Percentiles rank a stretch among this genome's conserved stretches.
phyloP scores from a whole-genome alignment of 495 filamentous ascomycete genomes.

The Ramalina peruviana region DNA sequence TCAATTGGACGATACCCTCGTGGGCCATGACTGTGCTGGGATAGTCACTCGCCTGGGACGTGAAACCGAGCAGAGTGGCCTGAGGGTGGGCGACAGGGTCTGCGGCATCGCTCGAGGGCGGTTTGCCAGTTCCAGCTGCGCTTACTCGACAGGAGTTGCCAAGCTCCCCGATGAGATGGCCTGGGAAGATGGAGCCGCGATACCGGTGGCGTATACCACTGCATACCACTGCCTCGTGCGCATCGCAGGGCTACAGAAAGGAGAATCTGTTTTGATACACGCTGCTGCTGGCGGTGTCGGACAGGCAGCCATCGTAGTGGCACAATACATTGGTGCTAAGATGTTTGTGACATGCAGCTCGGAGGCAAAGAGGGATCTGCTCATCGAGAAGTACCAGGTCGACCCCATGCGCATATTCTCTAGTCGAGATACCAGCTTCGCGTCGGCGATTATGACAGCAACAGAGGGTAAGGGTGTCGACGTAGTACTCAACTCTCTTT shows the following conservation, averaged over 20 bases:
- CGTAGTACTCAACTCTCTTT: slow-evolving; percentile 10
- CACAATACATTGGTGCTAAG: slow-evolving; percentile 36
- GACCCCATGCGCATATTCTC: slow-evolving; percentile 9
- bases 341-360: slow-evolving; percentile 25
- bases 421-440: neutral
- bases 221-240: slow-evolving; percentile 34
- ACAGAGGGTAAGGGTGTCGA: slow-evolving; percentile 10
- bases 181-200: slow-evolving; percentile 33
- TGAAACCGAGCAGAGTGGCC: slow-evolving; percentile 19
- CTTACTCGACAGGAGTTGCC: neutral
- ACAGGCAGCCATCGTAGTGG: slow-evolving; percentile 40
- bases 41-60: slow-evolving; percentile 35
- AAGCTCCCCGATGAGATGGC: slow-evolving; percentile 25
- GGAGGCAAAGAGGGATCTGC: slow-evolving; percentile 1
- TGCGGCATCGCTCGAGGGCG: slow-evolving; percentile 24
- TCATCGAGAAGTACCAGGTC: slow-evolving; percentile 8
- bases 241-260: slow-evolving; percentile 4
- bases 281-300: slow-evolving; percentile 39
- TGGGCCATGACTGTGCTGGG: slow-evolving; percentile 43
- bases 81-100: slow-evolving; percentile 42
- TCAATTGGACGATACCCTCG: slow-evolving; percentile 19
- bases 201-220: slow-evolving; percentile 37
- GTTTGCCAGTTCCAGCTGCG: neutral
- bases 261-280: slow-evolving; percentile 39
- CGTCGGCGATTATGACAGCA: neutral